Evolutionary conservation across 2,329 filamentous ascomycete species (phyloP), one percentile per base, ranked within the genome.

Genomic region (Aureobasidium lini): DNA sequence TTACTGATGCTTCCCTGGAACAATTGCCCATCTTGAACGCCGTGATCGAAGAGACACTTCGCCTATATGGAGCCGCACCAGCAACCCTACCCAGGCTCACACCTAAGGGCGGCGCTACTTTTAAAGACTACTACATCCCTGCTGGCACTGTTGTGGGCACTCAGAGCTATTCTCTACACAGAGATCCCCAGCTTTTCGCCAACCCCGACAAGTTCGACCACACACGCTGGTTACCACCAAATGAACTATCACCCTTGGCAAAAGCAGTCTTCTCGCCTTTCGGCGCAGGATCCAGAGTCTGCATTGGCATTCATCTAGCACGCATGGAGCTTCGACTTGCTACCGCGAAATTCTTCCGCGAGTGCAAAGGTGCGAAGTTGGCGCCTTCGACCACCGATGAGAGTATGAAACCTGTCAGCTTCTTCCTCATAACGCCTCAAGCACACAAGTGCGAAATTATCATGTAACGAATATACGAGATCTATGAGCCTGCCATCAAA

Each of bases 31-130:
- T 67, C 2, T 62, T 71, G 9, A 65, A 64, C 29, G 67, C 65
- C 4, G 60, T 64, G 7, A 67, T 70, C 11, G 63, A 68, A 37
- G 69, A 71, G 61, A 66, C 67, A 4, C 61, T 72, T 7, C 65
- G 70, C 7, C 60, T 72, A 10, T 70, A 71, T 54, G 66, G 67
- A 16, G 69, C 69, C 37, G 68, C 66, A 8, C 70, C 69, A 2
- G 67, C 65, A 16, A 64, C 61, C 4, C 62, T 71, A 1, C 69
- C 69, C 7, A 62, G 70, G 6, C 58, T 64, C 1, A 65, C 67
- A 0, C 70, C 69, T 3, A 50, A 59, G 13, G 64, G 64, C 16
- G 69, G 70, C 5, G 46, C 59, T 2, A 63, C 58, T 7, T 37
- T 69, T 3, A 62, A 56, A 7, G 62, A 60, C 10, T 65, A 64